These are phyloP conservation scores for Prunus yedoensis DNA, from an alignment of 331 rosid species.

Conservation along the genomic window DNA sequence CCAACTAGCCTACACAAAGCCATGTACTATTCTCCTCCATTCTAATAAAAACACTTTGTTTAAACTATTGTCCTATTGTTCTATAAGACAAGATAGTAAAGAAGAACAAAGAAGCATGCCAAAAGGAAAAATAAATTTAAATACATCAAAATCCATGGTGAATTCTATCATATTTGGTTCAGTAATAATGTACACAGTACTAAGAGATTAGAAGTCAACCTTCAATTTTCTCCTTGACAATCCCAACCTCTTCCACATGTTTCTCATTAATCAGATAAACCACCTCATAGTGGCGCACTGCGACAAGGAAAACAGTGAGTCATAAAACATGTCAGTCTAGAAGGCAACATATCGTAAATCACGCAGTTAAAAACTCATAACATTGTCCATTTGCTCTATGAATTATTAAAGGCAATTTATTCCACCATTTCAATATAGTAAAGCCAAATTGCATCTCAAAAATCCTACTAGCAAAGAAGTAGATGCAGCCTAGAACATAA, in stretches of 20 bases:
- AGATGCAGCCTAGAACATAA: not conserved
- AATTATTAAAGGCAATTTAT: not conserved
- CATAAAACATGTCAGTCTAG: constrained; percentile 2
- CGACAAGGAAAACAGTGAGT: constrained; percentile 19
- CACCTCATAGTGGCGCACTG: constrained; percentile 94
- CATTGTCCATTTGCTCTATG: not conserved
- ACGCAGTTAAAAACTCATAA: not conserved
- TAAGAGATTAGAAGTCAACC: constrained; percentile 38
- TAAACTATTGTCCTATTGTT: too few species aligned
- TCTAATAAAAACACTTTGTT: too few species aligned
- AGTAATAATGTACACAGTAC: not conserved
- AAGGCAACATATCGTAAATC: not conserved
- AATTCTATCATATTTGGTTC: not conserved
- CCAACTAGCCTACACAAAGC: too few species aligned
- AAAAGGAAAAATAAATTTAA: not conserved
- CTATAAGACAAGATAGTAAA: not conserved
- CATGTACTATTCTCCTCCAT: too few species aligned
- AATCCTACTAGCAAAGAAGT: not conserved
- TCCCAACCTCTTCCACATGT: constrained; percentile 68
- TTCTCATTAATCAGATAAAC: constrained; percentile 86
- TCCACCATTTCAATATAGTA: not conserved
- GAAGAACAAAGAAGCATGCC: constrained; percentile 3
- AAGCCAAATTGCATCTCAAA: not conserved
- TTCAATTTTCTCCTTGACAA: constrained; percentile 72
- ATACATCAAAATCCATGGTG: not conserved